Base-by-base conservation (phyloP, 2,329 filamentous ascomycete genomes). In the Lecanicillium sp. region DNA sequence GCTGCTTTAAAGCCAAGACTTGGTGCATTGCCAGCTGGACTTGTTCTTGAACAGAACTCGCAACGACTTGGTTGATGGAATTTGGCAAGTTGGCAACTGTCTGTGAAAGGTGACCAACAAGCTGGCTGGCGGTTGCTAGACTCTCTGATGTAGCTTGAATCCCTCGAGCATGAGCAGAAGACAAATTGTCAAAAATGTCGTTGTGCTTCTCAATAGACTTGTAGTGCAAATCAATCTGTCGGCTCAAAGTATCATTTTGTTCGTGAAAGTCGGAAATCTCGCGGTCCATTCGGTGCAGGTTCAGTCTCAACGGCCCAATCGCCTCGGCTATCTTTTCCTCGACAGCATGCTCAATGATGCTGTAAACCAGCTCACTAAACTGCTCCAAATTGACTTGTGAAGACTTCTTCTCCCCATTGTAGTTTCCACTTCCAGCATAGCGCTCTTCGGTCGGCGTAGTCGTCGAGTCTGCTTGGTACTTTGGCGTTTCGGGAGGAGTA, bases 281-380 rank as follows among this genome's bases (percentile, higher is more conserved):
- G 5, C 45, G 27, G 9, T 50, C 45, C 9, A 51, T 3, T 11
- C 37, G 38, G 29, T 32, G 43, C 7, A 54, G 37, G 8, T 58
- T 55, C 15, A 58, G 33, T 3, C 55, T 48, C 9, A 61, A 39
- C 3, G 57, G 58, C 0, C 45, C 45, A 6, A 56, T 48, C 1
- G 58, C 59, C 25, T 56, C 54, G 0, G 53, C 46, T 19, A 61
- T 51, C 9, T 53, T 50, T n/a, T 56, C 48, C 19, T 62, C 58
- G 1, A 57, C 56, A 2, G 42, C 47, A 2, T 56, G 45, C 29
- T 59, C 58, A 12, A 59, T 43, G 17, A 58, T 49, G 3, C 51
- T 48, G 22, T 46, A 50, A 11, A 62, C 51, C 4, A 48, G 44
- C 22, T 60, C 52, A 1, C 31, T 35, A 4, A 37, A 29, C 25